phyloP scores from a whole-genome alignment of 179 eudicot genomes.

The Spergularia azorica region DNA sequence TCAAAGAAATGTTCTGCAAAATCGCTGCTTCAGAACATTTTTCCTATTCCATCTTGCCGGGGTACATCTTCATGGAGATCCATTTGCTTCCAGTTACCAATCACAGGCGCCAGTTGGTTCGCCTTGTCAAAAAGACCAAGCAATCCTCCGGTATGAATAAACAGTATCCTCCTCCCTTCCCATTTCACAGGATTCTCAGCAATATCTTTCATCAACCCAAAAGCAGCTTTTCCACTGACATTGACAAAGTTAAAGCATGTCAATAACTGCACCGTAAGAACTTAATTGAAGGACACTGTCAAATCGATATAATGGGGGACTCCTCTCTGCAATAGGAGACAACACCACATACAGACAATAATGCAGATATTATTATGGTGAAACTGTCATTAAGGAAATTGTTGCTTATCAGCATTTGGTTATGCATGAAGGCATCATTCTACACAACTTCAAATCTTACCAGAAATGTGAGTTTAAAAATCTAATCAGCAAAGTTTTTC shows the following conservation, averaged over 20 bases:
- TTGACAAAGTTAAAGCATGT: slow-evolving; percentile 3
- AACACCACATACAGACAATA: too few relatives aligned
- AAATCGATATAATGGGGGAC: too few relatives aligned
- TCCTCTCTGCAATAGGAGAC: too few relatives aligned
- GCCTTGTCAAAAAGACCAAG: slow-evolving; percentile 86
- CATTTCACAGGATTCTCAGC: slow-evolving; percentile 71
- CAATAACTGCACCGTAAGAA: background rate
- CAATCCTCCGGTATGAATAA: slow-evolving; percentile 95
- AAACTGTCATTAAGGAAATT: too few relatives aligned
- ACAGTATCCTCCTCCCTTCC: slow-evolving; percentile 85
- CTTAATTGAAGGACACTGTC: background rate
- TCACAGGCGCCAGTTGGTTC: slow-evolving; percentile 53
- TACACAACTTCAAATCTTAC: too few relatives aligned
- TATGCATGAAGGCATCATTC: too few relatives aligned
- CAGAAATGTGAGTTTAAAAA: too few relatives aligned
- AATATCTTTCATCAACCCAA: slow-evolving; percentile 76
- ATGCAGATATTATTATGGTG: too few relatives aligned
- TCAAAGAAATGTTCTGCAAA: background rate
- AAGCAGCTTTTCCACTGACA: slow-evolving; percentile 86
- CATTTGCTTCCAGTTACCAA: slow-evolving; percentile 73
- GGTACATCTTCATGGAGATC: slow-evolving; percentile 68
- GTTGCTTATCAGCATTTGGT: too few relatives aligned
- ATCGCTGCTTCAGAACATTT: slow-evolving; percentile 57
- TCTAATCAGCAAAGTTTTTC: too few relatives aligned
- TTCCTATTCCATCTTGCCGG: slow-evolving; percentile 78